A percentile compares a stretch with the other conserved stretches of the same genome.
phyloP scores from a whole-genome alignment of 2,329 filamentous ascomycete species.

The Hypoxylon sp. region DNA sequence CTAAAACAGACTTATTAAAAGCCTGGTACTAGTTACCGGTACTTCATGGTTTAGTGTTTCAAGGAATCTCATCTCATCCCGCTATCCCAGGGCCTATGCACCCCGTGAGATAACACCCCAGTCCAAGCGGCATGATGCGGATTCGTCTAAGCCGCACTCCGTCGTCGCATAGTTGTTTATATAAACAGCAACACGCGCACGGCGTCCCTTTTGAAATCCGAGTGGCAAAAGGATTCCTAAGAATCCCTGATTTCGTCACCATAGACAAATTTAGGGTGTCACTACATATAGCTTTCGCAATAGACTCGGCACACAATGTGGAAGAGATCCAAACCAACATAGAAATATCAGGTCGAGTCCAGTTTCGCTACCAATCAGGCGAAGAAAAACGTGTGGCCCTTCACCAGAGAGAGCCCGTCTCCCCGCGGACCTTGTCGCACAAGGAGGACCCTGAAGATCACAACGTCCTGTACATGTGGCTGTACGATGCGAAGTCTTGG shows the following conservation, averaged over 20 bases:
- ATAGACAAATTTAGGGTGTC: constrained; percentile 35
- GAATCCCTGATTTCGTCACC: constrained; percentile 44
- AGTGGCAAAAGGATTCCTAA: constrained; percentile 41
- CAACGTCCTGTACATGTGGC: constrained; percentile 44
- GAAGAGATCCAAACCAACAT: constrained; percentile 21
- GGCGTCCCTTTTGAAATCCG: constrained; percentile 16
- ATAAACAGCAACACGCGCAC: constrained; percentile 46
- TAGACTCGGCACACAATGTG: constrained; percentile 36
- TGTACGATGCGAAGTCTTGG: constrained; percentile 48
- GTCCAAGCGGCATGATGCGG: constrained; percentile 34
- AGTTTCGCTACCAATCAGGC: constrained; percentile 42
- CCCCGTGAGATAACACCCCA: constrained; percentile 36
- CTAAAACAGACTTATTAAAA: constrained; percentile 18
- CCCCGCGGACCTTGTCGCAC: constrained; percentile 44
- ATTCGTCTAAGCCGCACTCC: constrained; percentile 43
- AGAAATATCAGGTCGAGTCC: constrained; percentile 26
- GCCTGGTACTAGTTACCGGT: constrained; percentile 18
- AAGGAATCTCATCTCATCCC: constrained; percentile 41
- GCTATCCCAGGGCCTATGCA: constrained; percentile 34
- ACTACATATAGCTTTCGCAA: constrained; percentile 32
- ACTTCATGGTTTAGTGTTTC: constrained; percentile 34
- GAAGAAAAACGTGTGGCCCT: constrained; percentile 35
- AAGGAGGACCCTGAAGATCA: constrained; percentile 53
- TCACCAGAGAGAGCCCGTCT: constrained; percentile 39
- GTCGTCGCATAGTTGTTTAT: constrained; percentile 41